Evolutionary conservation across 306 rosid species (phyloP).

Genomic region (Myrica gale): DNA sequence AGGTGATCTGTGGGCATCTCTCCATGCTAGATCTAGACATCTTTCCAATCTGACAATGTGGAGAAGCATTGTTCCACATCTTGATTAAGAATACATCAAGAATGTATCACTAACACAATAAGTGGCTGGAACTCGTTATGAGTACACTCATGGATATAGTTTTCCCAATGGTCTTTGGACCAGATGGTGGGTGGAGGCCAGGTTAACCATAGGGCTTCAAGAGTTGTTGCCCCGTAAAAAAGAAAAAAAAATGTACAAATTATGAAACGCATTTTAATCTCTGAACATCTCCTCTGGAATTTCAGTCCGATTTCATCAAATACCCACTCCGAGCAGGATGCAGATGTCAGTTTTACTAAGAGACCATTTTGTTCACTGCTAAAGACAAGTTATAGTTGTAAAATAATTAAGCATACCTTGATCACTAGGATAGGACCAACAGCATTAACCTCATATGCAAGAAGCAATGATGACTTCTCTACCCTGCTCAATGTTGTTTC

Average conservation of each 20-base stretch:
- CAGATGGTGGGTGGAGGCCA: neutral
- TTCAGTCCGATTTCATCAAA: neutral
- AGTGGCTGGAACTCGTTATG: neutral
- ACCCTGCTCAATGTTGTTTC: constrained; percentile 84
- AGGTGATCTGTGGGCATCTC: neutral
- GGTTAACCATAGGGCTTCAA: neutral
- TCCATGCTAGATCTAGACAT: neutral
- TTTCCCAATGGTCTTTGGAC: neutral
- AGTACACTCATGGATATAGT: neutral
- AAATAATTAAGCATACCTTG: constrained; percentile 58
- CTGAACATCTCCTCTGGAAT: neutral
- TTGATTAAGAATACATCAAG: neutral
- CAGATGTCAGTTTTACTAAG: neutral
- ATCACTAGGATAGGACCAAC: constrained; percentile 88
- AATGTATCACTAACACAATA: neutral
- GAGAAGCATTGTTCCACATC: neutral
- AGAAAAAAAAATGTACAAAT: neutral
- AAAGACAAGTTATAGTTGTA: constrained; percentile 4
- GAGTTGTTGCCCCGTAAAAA: too few species aligned
- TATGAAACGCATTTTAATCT: neutral
- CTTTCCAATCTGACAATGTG: neutral
- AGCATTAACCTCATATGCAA: constrained; percentile 83
- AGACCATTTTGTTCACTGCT: neutral
- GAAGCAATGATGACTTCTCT: constrained; percentile 76
- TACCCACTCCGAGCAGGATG: neutral